Evolutionary conservation across 176 grass and related monocot genomes (phyloP).

Genomic region (Urochloa ruziziensis): DNA sequence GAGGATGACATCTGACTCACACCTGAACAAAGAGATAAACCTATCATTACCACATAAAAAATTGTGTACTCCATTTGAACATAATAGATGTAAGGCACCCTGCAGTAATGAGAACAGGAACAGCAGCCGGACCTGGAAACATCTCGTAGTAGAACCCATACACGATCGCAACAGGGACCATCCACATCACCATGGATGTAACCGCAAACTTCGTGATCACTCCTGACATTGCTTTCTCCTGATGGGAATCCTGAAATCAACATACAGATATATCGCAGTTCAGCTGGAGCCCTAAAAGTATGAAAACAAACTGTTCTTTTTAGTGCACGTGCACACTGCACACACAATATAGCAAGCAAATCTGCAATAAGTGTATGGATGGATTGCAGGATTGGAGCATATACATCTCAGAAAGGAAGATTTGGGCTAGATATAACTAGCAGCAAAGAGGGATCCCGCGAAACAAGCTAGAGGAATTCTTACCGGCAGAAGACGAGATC

Average conservation of each 20-base stretch:
- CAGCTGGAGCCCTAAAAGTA: neutral
- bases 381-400: neutral
- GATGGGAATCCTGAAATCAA: constrained; percentile 2
- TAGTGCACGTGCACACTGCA: neutral
- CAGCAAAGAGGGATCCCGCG: neutral
- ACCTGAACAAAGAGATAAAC: constrained; percentile 29
- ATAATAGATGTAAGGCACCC: neutral
- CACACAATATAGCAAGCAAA: neutral
- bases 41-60: neutral
- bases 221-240: constrained; percentile 54
- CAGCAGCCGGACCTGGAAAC: constrained; percentile 66
- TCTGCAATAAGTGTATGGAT: neutral
- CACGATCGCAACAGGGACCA: constrained; percentile 63
- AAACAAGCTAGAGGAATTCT: neutral
- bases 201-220: constrained; percentile 76
- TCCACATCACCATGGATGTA: constrained; percentile 90
- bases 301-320: neutral
- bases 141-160: constrained; percentile 77
- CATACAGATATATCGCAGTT: neutral
- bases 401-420: neutral
- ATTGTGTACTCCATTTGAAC: neutral
- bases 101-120: neutral
- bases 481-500: neutral
- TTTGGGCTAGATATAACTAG: neutral
- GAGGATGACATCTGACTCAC: constrained; percentile 62